These are phyloP conservation scores for Obba rivulosa DNA, from an alignment of 768 basidiomycete genomes.

Conservation along the genomic window DNA sequence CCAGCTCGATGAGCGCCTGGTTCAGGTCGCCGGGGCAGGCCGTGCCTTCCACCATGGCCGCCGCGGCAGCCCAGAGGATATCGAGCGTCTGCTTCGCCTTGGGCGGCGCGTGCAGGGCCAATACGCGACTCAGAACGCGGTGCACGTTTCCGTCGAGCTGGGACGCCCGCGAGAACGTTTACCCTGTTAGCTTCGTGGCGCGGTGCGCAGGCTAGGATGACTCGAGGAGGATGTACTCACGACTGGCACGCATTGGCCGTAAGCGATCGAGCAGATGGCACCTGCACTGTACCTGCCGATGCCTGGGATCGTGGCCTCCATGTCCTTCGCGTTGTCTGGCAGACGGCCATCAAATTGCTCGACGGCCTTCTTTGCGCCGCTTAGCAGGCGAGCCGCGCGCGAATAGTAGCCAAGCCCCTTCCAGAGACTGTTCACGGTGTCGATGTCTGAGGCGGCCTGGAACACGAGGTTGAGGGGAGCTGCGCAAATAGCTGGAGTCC, in stretches of 20 bases:
- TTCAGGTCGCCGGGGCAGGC: conserved; percentile 79
- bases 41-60: conserved; percentile 53
- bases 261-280: conserved; percentile 82
- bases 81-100: conserved; percentile 77
- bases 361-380: conserved; percentile 79
- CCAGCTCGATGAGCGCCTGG: conserved; percentile 92
- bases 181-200: neutral
- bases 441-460: conserved; percentile 68
- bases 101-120: conserved; percentile 78
- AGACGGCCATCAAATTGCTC: conserved; percentile 60
- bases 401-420: conserved; percentile 91
- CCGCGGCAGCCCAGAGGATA: conserved; percentile 78
- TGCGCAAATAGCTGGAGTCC: conserved; percentile 12
- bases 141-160: conserved; percentile 91
- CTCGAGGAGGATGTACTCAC: conserved; percentile 41
- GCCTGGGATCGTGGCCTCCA: conserved; percentile 82
- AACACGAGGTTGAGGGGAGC: conserved; percentile 6
- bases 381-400: conserved; percentile 74
- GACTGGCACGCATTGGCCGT: conserved; percentile 76
- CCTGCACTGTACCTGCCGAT: conserved; percentile 89
- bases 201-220: neutral
- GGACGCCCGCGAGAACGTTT: conserved; percentile 2
- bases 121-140: conserved; percentile 74
- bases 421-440: conserved; percentile 87
- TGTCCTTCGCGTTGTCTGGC: conserved; percentile 72